Evolutionary conservation across 2,329 filamentous ascomycete species (phyloP).

Genomic region (Aspergillus fijiensis): DNA sequence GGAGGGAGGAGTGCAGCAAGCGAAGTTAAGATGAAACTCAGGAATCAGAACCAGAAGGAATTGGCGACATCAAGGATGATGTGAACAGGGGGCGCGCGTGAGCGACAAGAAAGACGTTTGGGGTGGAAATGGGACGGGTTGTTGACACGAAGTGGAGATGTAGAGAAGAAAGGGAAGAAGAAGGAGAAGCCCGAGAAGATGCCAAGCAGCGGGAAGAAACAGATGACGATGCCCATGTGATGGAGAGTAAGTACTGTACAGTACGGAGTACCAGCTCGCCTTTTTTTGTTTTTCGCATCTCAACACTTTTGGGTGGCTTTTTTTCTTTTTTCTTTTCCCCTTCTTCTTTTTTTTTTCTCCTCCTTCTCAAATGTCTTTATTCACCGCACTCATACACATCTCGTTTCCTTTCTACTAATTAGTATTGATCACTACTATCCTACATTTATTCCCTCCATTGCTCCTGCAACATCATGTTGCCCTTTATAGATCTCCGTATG

Average conservation of each 20-base stretch:
- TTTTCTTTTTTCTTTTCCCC: no score
- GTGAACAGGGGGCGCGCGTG: no score
- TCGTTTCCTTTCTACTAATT: constrained; percentile 6
- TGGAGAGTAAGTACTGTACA: neutral
- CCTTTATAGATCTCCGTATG: constrained; percentile 62
- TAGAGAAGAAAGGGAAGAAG: constrained; percentile 1
- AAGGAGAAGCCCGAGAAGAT: neutral
- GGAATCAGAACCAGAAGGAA: neutral
- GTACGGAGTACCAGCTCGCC: no score
- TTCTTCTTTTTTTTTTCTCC: neutral
- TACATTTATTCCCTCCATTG: neutral
- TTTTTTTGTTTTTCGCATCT: neutral
- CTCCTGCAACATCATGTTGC: constrained; percentile 53
- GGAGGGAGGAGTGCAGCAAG: neutral
- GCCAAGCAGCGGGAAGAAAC: constrained; percentile 11
- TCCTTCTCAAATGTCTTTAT: neutral
- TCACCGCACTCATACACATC: neutral
- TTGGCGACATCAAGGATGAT: neutral
- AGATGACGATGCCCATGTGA: constrained; percentile 10
- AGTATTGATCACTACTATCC: neutral
- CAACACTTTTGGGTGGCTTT: neutral
- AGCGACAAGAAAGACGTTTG: no score
- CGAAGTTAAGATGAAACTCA: neutral
- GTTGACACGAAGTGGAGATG: neutral
- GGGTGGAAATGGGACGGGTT: no score